Evolutionary conservation across 2,329 filamentous ascomycete genomes (phyloP).

Genomic region (Pseudomassariella vexata): DNA sequence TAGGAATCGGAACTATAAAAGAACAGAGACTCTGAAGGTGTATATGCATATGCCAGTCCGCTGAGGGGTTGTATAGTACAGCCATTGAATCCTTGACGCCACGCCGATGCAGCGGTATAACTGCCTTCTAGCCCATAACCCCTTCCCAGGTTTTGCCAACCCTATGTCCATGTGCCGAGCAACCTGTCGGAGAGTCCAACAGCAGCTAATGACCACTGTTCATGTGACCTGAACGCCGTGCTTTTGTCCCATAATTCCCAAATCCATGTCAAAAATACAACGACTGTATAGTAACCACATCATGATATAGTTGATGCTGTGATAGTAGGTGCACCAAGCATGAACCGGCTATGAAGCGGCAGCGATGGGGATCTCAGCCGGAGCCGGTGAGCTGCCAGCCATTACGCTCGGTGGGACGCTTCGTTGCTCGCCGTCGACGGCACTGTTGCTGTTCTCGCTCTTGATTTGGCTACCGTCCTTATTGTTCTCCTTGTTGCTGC

Average conservation of each 20-base stretch:
- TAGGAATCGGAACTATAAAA: no score
- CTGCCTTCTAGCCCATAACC: conserved; percentile 7
- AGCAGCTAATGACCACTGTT: not conserved
- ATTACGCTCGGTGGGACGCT: conserved; percentile 42
- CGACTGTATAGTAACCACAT: no score
- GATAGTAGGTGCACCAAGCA: conserved; percentile 1
- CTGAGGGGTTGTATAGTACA: conserved; percentile 5
- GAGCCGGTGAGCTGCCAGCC: conserved; percentile 44
- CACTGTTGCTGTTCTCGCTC: conserved; percentile 34
- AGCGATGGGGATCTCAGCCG: conserved; percentile 40
- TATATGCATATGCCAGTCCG: no score
- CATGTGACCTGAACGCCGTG: conserved; percentile 22
- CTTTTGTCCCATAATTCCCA: conserved; percentile 18
- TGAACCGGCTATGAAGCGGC: conserved; percentile 30
- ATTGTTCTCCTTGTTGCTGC: conserved; percentile 60
- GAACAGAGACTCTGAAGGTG: no score
- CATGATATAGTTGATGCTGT: not conserved
- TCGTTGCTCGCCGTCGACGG: conserved; percentile 46
- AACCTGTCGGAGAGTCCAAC: conserved; percentile 4
- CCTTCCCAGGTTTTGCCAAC: conserved; percentile 3
- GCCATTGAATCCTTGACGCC: conserved; percentile 3
- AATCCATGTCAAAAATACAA: conserved; percentile 7
- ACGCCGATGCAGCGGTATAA: conserved; percentile 6
- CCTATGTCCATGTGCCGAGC: not conserved
- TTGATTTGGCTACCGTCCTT: conserved; percentile 49